Base-by-base conservation (phyloP, 768 basidiomycete species). In the Lanmaoa pseudosensibilis region DNA sequence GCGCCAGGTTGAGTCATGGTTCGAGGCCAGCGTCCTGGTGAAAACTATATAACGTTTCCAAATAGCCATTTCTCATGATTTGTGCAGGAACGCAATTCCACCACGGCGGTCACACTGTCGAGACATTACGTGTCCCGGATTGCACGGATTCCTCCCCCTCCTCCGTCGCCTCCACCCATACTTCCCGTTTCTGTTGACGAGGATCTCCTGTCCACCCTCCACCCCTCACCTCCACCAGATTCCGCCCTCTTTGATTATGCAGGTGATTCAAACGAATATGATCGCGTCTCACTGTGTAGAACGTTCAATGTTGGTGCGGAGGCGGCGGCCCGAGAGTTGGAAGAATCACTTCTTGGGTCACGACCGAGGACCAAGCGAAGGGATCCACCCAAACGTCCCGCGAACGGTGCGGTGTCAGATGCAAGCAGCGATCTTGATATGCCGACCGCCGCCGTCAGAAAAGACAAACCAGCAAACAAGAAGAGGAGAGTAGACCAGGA, bases 1-100 rank as follows among this genome's bases (percentile, higher is more conserved):
- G 70, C 83, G 81, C 49, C 86, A 88, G 60, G 81, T 92, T 6
- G 86, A 85, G 56, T 80, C 83, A 46, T 88, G 83, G 78, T 92
- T 91, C 62, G 84, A 88, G 66, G 78, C 80, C 27, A 86, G 80
- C 66, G 74, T 84, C 54, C 73, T 83, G 64, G 90, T 91, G 65
- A 69, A 80, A 51, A 36, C 46, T 52, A 37, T 44, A 27, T 52
- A 23, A 10, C n/a, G 5, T 54, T 33, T 50, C 12, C 30, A 6
- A 18, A 21, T 10, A 8, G 4, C 1, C 36, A 10, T 51, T 36
- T 27, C 60, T 62, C 46, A 59, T 47, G 39, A 13, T 52, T 57
- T 43, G n/a, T 60, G 32, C 61, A 93, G 90, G 86, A 88, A 67
- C 84, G 87, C 41, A 90, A 90, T 68, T 77, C 81, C 19, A 71